These are phyloP conservation scores for Eucalyptus urophylla DNA, from an alignment of 345 rosid species.

Conservation along the genomic window DNA sequence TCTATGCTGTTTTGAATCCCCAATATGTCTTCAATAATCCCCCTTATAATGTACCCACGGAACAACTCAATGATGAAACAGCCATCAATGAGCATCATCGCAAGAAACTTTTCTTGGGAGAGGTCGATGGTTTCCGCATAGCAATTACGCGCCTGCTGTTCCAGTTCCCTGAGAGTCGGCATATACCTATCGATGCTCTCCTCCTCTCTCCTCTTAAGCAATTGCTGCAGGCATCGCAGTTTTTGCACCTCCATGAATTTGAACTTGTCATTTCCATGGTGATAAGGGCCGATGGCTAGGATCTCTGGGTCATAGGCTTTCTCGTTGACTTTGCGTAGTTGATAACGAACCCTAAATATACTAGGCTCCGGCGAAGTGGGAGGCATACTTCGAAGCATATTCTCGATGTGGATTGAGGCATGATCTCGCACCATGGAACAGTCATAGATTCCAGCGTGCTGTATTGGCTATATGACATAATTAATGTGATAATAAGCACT, in stretches of 20 bases:
- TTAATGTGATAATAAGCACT: not conserved
- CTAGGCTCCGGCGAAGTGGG: not conserved
- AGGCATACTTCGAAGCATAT: fast-evolving
- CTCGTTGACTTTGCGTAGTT: not conserved
- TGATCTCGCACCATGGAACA: fast-evolving
- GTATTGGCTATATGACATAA: not conserved
- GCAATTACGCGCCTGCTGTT: not conserved
- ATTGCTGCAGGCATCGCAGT: not conserved
- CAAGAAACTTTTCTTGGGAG: not conserved
- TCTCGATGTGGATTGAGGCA: not conserved
- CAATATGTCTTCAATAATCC: too few species aligned
- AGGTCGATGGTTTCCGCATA: not conserved
- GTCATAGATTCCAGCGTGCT: fast-evolving
- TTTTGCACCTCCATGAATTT: not conserved
- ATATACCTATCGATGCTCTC: not conserved
- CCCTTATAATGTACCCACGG: too few species aligned
- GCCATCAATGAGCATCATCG: not conserved
- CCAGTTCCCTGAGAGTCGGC: not conserved
- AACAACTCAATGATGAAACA: not conserved
- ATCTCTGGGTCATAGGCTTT: not conserved
- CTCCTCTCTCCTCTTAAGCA: not conserved
- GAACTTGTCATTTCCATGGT: not conserved
- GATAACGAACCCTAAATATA: not conserved
- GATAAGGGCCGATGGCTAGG: not conserved
- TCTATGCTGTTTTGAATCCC: not conserved